Conservation (phyloP, 305 asterid genomes). For the Andrographis paniculata region DNA sequence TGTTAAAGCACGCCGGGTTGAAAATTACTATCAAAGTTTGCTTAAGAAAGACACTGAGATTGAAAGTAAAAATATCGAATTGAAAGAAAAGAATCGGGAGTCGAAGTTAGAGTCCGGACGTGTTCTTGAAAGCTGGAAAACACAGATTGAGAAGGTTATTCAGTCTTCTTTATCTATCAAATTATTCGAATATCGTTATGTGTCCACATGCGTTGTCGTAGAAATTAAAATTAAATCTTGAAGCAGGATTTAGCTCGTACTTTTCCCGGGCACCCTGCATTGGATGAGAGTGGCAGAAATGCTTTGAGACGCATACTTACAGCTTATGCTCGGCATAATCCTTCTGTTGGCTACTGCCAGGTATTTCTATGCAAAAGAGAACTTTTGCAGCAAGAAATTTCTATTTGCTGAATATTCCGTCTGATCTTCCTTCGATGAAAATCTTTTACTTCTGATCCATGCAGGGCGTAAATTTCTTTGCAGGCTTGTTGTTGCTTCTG, state of each 20-base stretch:
- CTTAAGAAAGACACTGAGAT: slow-evolving; percentile 39
- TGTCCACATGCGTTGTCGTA: neutral
- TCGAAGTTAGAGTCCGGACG: slow-evolving; percentile 24
- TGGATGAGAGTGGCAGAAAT: slow-evolving; percentile 95
- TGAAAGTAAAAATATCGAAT: slow-evolving; percentile 29
- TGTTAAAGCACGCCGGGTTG: slow-evolving; percentile 66
- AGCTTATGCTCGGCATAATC: slow-evolving; percentile 95
- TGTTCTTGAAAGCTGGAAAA: slow-evolving; percentile 82
- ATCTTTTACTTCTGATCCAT: slow-evolving; percentile 20
- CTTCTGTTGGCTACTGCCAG: slow-evolving; percentile 96
- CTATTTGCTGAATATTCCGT: neutral
- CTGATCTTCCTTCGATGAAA: neutral
- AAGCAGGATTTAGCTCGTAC: slow-evolving; percentile 91
- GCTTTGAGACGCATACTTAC: slow-evolving; percentile 94
- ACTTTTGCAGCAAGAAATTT: no score
- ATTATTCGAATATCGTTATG: neutral
- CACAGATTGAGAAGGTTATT: slow-evolving; percentile 93
- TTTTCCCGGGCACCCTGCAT: no score
- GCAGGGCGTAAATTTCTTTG: slow-evolving; percentile 99
- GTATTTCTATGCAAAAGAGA: slow-evolving; percentile 18
- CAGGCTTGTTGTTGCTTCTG: slow-evolving; percentile 81
- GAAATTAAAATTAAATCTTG: neutral
- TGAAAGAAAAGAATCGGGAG: slow-evolving; percentile 26
- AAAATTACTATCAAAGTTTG: slow-evolving; percentile 70
- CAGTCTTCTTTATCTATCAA: neutral